Base-by-base conservation (phyloP, 495 filamentous ascomycete species). In the Penicillium salamii region DNA sequence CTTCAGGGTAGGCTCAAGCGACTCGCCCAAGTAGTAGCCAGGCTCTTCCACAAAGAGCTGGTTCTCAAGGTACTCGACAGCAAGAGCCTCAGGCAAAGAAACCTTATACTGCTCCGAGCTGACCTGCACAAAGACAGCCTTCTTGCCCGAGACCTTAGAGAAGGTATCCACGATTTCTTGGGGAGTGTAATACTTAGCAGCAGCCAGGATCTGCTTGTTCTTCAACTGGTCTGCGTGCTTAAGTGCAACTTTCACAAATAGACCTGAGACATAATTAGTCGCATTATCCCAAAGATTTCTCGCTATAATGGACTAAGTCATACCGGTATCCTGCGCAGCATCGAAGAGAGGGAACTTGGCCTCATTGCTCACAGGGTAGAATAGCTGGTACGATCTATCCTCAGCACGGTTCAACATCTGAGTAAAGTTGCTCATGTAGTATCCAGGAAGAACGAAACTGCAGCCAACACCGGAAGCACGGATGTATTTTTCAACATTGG, bases 381-480 rank as follows among this genome's bases (percentile, higher is more conserved):
- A 50, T 0, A 58, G 40, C 45, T 42, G 26, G 38, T 49, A 62
- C 0, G 54, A 44, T 0, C 54, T 52, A 40, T 55, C 48, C 9
- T 55, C 54, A 7, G 54, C 53, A 28, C 62, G 56, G 26, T 51
- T 47, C 7, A 69, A 31, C 36, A 52, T 35, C 14, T 38, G 44
- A 6, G 49, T 53, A 14, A 69, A 52, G 55, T 81, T 82, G 50
- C 66, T 67, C 81, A 84, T 85, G 69, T 77, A 86, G 54, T 75
- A 76, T 12, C 78, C 83, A 3, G 80, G 73, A 31, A 79, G 53
- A 53, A 85, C 72, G 56, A 78, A 84, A 1, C 77, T 79, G 48
- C 74, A 69, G 0, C 72, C 70, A 13, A 87, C 57, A 11, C 66
- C 73, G 7, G 42, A 49, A 19, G 31, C 49, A 2, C 68, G 64